Evolutionary conservation across 2,329 filamentous ascomycete genomes (phyloP).

Genomic region (Colletotrichum cereale): DNA sequence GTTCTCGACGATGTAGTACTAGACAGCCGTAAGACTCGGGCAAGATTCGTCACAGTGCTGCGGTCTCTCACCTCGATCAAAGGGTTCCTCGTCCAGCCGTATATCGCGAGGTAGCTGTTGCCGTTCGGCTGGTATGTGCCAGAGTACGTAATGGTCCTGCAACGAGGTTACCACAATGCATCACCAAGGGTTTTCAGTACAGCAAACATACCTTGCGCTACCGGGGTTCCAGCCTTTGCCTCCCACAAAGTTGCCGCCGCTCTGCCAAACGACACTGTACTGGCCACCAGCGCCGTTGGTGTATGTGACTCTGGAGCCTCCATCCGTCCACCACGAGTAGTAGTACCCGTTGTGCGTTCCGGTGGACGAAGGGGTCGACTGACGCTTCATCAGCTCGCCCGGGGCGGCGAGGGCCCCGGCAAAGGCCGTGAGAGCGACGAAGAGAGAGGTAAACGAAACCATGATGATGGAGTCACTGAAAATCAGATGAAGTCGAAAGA

Average conservation of each 20-base stretch:
- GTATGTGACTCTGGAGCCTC: conserved; percentile 55
- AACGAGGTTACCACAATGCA: background rate
- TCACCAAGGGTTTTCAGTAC: background rate
- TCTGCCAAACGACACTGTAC: conserved; percentile 60
- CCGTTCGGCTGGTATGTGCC: conserved; percentile 54
- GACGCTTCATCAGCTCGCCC: conserved; percentile 24
- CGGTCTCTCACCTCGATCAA: conserved; percentile 17
- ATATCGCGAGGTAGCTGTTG: conserved; percentile 54
- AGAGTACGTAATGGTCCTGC: conserved; percentile 49
- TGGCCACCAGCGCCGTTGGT: conserved; percentile 57
- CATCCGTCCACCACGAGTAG: conserved; percentile 64
- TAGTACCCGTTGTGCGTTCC: conserved; percentile 58
- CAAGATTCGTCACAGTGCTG: no score
- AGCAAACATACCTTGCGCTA: conserved; percentile 55
- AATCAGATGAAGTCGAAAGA: no score
- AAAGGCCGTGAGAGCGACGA: conserved; percentile 3
- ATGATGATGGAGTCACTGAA: conserved; percentile 3
- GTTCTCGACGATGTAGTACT: conserved; percentile 37
- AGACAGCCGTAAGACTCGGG: background rate
- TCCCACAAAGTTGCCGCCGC: conserved; percentile 65
- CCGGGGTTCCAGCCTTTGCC: conserved; percentile 72
- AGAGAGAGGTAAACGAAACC: conserved; percentile 21
- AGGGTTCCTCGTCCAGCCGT: conserved; percentile 54
- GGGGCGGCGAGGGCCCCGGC: conserved; percentile 13
- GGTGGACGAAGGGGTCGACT: conserved; percentile 51